A percentile compares a stretch with the other conserved stretches of the same genome.
Conservation (phyloP, 2,329 filamentous ascomycete species). For the Aspergillus novoparasiticus region DNA sequence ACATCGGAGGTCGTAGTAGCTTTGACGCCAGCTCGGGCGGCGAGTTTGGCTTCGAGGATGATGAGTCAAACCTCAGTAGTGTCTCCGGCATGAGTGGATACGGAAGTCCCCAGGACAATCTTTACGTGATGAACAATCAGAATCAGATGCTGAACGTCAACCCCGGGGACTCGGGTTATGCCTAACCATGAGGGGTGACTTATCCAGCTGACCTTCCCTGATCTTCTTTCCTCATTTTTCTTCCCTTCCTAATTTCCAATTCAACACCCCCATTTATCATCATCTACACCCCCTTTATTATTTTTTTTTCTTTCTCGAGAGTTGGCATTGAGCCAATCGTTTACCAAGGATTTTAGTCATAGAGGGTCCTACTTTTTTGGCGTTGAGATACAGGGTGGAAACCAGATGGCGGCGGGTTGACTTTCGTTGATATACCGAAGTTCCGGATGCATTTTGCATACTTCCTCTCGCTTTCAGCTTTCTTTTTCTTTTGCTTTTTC, state of each 20-base stretch:
- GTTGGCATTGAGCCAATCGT: background rate
- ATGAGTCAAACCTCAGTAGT: conserved; percentile 41
- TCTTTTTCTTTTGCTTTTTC: conserved; percentile 6
- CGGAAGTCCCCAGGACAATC: conserved; percentile 35
- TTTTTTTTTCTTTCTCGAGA: background rate
- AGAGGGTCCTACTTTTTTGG: conserved; percentile 23
- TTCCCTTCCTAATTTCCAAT: background rate
- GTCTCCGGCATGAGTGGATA: conserved; percentile 38
- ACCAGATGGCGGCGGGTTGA: conserved; percentile 9
- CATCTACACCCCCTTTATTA: background rate
- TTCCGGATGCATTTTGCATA: background rate
- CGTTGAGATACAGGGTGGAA: conserved; percentile 29
- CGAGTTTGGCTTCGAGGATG: conserved; percentile 47
- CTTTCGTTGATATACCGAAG: conserved; percentile 9
- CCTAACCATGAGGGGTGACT: conserved; percentile 9
- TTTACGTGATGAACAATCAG: conserved; percentile 32
- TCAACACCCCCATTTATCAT: background rate
- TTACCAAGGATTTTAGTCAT: conserved; percentile 12
- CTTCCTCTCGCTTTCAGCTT: background rate
- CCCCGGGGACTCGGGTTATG: conserved; percentile 29
- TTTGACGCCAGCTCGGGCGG: conserved; percentile 49
- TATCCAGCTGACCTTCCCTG: conserved; percentile 3
- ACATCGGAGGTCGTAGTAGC: conserved; percentile 67
- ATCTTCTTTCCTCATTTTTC: background rate
- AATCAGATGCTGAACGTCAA: conserved; percentile 34